Evolutionary conservation across 2,329 filamentous ascomycete species (phyloP), one percentile per base, ranked within the genome.

Genomic region (Apiospora saccharicola): DNA sequence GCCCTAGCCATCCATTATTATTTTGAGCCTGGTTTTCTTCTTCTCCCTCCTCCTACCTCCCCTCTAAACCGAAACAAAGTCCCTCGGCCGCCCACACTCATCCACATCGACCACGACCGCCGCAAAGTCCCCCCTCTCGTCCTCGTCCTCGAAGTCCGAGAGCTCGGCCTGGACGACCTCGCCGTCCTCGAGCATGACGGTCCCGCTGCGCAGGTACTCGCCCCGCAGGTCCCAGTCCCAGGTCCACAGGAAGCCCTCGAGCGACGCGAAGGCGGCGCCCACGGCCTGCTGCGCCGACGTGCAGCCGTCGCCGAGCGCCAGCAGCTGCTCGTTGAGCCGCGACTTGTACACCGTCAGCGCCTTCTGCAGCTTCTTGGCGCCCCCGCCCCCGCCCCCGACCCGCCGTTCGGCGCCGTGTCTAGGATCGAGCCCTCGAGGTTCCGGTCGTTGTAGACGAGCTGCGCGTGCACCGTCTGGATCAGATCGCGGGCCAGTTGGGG

Each of bases 211-310:
- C 7, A 88, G 77, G 74, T 87, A 88, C 72, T 87, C 83, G 10
- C 82, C 85, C 22, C 84, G 78, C 16, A 91, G 78, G 71, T 91
- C 88, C 90, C 90, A 91, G 4, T 85, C 88, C 68, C 81, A 81
- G 67, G 80, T 82, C 83, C 82, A 83, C 4, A 88, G 78, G 80
- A 83, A 87, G 8, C 81, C 79, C 75, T 87, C 86, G 2, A 91
- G 80, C 5, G 82, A 82, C 1, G 81, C 80, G 76, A 91, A 90
- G 4, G 86, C 85, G 7, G 82, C 80, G 19, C 84, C 83, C 10
- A 88, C 85, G 1, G 80, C 82, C 2, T 81, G 80, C 72, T 87
- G 85, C 8, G 85, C 84, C 0, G 79, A 74, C 2, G 83, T 83
- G 51, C 83, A 76, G 6, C 74, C 71, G 14, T 76, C 75, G 14